A percentile compares a stretch with the other conserved stretches of the same genome.
Conservation (phyloP, 2,329 filamentous ascomycete species). For the Fusarium nygamai region DNA sequence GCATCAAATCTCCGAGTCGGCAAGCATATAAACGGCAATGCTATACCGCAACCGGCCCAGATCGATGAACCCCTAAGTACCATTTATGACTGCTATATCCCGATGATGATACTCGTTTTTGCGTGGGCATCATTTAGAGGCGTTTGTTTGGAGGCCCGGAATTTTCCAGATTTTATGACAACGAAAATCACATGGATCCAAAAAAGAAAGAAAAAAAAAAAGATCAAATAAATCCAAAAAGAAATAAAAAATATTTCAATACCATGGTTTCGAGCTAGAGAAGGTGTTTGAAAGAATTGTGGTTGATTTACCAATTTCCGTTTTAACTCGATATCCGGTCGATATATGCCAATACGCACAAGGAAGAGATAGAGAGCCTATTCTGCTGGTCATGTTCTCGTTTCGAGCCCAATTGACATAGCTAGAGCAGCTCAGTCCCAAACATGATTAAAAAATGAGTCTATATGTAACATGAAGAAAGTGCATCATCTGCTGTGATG, state of each 20-base stretch:
- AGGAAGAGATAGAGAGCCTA: background rate
- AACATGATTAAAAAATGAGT: slow-evolving; percentile 17
- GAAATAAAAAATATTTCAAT: background rate
- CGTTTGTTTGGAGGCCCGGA: slow-evolving; percentile 33
- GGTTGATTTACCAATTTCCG: slow-evolving; percentile 2
- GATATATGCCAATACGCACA: slow-evolving; percentile 3
- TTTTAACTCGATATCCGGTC: slow-evolving; percentile 22
- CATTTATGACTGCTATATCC: slow-evolving; percentile 25
- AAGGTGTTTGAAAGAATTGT: slow-evolving; percentile 3
- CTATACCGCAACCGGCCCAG: background rate
- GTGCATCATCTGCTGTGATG: slow-evolving; percentile 24
- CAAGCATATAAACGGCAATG: slow-evolving; percentile 9
- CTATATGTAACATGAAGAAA: slow-evolving; percentile 17
- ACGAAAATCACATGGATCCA: slow-evolving; percentile 1
- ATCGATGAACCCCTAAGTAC: background rate
- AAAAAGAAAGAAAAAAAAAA: background rate
- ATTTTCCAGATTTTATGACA: slow-evolving; percentile 21
- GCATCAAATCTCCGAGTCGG: background rate
- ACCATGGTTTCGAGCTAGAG: slow-evolving; percentile 30
- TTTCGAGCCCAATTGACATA: background rate
- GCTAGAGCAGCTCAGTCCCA: slow-evolving; percentile 7
- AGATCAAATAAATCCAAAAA: background rate
- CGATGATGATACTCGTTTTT: slow-evolving; percentile 14
- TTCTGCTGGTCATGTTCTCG: background rate
- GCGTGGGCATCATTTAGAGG: slow-evolving; percentile 41